phyloP scores from a whole-genome alignment of 352 stramenopile genomes.

The Pythium volutum region DNA sequence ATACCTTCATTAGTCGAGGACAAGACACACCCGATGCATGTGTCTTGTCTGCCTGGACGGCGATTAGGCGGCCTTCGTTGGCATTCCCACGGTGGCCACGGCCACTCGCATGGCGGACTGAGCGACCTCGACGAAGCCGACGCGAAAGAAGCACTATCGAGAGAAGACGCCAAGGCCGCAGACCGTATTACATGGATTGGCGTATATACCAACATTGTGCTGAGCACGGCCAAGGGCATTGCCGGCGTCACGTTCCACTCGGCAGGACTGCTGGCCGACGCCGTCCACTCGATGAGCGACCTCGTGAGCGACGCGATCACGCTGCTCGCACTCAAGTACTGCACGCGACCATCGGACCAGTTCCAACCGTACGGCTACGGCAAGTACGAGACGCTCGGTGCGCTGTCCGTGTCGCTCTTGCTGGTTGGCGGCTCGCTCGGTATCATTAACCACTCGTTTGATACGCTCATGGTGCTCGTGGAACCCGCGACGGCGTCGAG shows the following conservation, averaged over 20 bases:
- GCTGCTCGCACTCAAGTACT: constrained; percentile 88
- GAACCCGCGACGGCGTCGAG: constrained; percentile 24
- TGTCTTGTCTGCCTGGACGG: too few species aligned
- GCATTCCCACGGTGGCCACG: constrained; percentile 22
- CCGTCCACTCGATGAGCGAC: constrained; percentile 93
- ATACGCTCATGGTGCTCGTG: constrained; percentile 52
- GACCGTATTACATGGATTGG: constrained; percentile 74
- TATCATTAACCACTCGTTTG: constrained; percentile 68
- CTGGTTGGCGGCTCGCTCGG: constrained; percentile 61
- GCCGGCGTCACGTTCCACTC: constrained; percentile 77
- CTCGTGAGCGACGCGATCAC: constrained; percentile 95
- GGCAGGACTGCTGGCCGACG: constrained; percentile 91
- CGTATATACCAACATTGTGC: constrained; percentile 65
- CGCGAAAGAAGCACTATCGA: constrained; percentile 29
- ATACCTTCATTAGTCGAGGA: neutral
- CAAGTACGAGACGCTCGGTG: constrained; percentile 73
- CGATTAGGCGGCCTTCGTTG: neutral
- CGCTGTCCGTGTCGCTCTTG: constrained; percentile 57
- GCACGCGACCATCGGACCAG: constrained; percentile 88
- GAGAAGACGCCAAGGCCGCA: constrained; percentile 36
- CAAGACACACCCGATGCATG: neutral
- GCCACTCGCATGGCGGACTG: constrained; percentile 29
- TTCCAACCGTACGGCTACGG: constrained; percentile 81
- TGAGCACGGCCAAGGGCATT: constrained; percentile 65
- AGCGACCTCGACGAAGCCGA: constrained; percentile 19